These are phyloP conservation scores for Amanita molliuscula DNA, from an alignment of 768 basidiomycete species.

Conservation along the genomic window DNA sequence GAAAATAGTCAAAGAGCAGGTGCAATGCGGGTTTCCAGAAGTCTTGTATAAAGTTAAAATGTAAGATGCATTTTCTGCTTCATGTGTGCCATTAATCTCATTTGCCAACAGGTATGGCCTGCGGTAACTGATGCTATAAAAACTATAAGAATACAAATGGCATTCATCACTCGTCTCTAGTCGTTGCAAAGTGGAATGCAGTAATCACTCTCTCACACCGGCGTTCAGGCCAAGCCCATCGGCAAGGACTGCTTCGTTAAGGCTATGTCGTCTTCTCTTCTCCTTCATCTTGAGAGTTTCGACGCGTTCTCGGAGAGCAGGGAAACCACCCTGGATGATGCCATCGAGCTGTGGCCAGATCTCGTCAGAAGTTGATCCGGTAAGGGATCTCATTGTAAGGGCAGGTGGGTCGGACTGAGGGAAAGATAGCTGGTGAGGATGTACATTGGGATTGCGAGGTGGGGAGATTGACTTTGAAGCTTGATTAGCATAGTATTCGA, in stretches of 20 bases:
- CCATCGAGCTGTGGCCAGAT: conserved; percentile 81
- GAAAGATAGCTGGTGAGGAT: conserved; percentile 43
- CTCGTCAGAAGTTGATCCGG: conserved; percentile 74
- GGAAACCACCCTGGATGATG: conserved; percentile 46
- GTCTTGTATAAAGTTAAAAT: conserved; percentile 83
- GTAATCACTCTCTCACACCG: conserved; percentile 5
- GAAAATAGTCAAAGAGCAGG: conserved; percentile 56
- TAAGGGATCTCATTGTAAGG: conserved; percentile 47
- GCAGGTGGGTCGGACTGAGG: conserved; percentile 27
- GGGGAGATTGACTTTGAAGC: conserved; percentile 17
- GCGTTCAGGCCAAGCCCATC: conserved; percentile 15
- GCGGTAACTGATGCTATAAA: conserved; percentile 21
- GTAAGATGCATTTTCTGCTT: conserved; percentile 29
- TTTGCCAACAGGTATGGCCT: conserved; percentile 42
- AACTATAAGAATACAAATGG: conserved; percentile 1
- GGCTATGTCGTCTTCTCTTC: conserved; percentile 25
- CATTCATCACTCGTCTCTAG: neutral
- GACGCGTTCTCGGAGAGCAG: conserved; percentile 42
- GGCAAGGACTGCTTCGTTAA: conserved; percentile 43
- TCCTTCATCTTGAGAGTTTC: conserved; percentile 30
- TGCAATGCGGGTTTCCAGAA: conserved; percentile 76
- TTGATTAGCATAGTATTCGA: conserved; percentile 51
- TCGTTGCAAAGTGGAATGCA: conserved; percentile 1
- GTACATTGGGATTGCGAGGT: conserved; percentile 25
- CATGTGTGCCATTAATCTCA: conserved; percentile 1